Percentiles rank a stretch among this genome's conserved stretches.
phyloP scores from a whole-genome alignment of 176 grass and related monocot species.

The Leersia perrieri region DNA sequence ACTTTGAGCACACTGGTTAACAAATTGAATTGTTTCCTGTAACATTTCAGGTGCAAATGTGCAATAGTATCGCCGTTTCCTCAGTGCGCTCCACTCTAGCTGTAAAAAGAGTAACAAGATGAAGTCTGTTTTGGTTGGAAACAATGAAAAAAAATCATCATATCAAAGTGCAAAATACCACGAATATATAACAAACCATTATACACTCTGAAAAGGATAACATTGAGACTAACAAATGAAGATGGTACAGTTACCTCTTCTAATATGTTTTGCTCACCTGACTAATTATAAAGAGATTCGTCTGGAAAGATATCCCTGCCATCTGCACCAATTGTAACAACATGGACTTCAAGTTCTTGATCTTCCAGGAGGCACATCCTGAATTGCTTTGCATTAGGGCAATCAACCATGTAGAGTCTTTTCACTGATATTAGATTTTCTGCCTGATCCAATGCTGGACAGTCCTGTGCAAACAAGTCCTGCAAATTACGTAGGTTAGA shows the following conservation, averaged over 20 bases:
- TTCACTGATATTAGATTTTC: neutral
- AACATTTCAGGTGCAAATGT: no score
- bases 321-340: neutral
- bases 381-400: neutral
- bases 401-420: neutral
- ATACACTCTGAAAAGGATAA: neutral
- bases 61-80: neutral
- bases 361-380: neutral
- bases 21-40: no score
- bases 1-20: no score
- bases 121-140: neutral
- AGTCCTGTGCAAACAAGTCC: slow-evolving; percentile 7
- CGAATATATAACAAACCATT: neutral
- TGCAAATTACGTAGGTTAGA: slow-evolving; percentile 1
- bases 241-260: no score
- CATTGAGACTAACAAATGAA: neutral
- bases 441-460: neutral
- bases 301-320: slow-evolving; percentile 1
- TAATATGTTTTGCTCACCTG: neutral
- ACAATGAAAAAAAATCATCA: neutral
- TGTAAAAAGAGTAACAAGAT: neutral
- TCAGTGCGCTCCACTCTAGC: neutral
- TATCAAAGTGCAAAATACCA: no score
- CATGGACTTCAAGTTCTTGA: neutral
- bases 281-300: neutral